phyloP scores from a whole-genome alignment of 768 basidiomycete genomes.

The Polyporus arcularius region DNA sequence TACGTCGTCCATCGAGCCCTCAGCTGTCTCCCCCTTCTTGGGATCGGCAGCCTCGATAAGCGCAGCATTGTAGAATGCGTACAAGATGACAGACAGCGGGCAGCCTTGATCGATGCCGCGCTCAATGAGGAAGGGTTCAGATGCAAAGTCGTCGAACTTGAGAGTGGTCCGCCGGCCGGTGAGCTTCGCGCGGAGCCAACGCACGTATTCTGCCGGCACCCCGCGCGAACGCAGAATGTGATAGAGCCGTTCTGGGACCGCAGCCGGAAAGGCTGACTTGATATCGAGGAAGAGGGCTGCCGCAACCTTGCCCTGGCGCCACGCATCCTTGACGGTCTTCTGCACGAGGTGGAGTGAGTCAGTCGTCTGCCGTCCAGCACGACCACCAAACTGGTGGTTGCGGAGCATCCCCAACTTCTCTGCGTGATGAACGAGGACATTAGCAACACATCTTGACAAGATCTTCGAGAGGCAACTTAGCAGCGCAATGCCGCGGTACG shows the following conservation, averaged over 20 bases:
- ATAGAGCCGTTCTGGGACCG: too few relatives aligned
- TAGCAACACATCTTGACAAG: background rate
- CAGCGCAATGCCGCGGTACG: background rate
- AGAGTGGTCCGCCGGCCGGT: slow-evolving; percentile 22
- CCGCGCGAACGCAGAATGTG: too few relatives aligned
- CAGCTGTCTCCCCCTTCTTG: slow-evolving; percentile 13
- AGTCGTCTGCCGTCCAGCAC: background rate
- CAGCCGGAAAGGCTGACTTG: too few relatives aligned
- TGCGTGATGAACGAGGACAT: background rate
- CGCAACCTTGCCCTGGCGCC: too few relatives aligned
- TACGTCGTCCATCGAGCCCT: slow-evolving; percentile 23
- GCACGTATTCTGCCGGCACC: slow-evolving; percentile 17
- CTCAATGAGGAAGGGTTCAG: slow-evolving; percentile 17
- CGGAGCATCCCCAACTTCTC: background rate
- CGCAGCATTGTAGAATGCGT: slow-evolving; percentile 35
- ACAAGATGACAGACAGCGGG: slow-evolving; percentile 32
- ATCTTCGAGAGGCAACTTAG: background rate
- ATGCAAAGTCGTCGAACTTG: slow-evolving; percentile 28
- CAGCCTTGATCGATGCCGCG: slow-evolving; percentile 37
- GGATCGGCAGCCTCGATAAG: slow-evolving; percentile 17
- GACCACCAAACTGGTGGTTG: background rate
- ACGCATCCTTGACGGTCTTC: too few relatives aligned
- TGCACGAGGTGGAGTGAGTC: background rate
- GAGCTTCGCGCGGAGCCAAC: slow-evolving; percentile 22
- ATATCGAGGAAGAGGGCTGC: too few relatives aligned